Conservation (phyloP, 2,329 filamentous ascomycete genomes). For the Epichloe amarillans region DNA sequence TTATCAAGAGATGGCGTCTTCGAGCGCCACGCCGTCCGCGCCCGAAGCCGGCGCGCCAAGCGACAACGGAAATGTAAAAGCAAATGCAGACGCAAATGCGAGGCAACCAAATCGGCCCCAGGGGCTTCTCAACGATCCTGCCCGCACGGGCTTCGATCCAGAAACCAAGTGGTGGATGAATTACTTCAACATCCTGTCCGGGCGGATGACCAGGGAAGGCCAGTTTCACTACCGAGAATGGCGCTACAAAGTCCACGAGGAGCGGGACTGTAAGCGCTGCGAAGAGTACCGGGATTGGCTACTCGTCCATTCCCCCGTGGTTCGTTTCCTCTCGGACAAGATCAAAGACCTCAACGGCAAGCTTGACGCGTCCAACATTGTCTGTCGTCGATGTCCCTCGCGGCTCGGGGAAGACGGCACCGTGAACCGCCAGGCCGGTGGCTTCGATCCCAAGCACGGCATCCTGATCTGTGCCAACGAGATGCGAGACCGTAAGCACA, state of each 20-base stretch:
- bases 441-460: conserved; percentile 75
- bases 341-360: conserved; percentile 66
- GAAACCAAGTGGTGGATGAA: conserved; percentile 58
- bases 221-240: conserved; percentile 64
- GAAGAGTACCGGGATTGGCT: conserved; percentile 75
- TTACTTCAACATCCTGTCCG: conserved; percentile 72
- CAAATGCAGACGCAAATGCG: conserved; percentile 2
- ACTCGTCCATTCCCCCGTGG: conserved; percentile 74
- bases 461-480: conserved; percentile 91
- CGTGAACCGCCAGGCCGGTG: conserved; percentile 56
- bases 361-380: conserved; percentile 61
- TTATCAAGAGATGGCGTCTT: conserved; percentile 4
- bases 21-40: conserved; percentile 1
- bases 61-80: conserved; percentile 3
- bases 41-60: conserved; percentile 8
- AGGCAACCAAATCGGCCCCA: conserved; percentile 8
- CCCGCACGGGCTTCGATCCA: conserved; percentile 50
- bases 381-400: conserved; percentile 65
- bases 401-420: conserved; percentile 42
- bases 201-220: conserved; percentile 55
- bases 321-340: conserved; percentile 77
- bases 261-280: conserved; percentile 65
- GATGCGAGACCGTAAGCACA: conserved; percentile 61
- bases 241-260: conserved; percentile 63
- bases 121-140: conserved; percentile 43